Base-by-base conservation (phyloP, 2,329 filamentous ascomycete species). In the Fusarium euwallaceae region DNA sequence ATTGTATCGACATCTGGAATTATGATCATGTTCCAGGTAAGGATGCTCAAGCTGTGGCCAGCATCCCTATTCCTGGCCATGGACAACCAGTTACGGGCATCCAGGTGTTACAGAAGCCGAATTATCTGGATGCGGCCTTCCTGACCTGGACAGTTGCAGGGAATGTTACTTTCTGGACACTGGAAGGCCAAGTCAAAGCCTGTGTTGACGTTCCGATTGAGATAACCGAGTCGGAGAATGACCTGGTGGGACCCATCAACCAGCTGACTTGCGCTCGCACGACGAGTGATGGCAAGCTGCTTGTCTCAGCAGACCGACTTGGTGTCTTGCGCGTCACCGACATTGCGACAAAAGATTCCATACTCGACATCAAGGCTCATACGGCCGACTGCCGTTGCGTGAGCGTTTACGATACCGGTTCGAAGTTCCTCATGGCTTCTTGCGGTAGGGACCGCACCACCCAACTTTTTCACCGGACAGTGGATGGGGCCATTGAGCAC, bases 361-460 rank as follows among this genome's bases (percentile, higher is more conserved):
- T 91, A 2, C 89, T 93, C 67, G 92, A 94, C 73, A 92, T 92
- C 48, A 97, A 97, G 81, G 97, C 95, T 32, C 97, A 99, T 81
- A 90, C 93, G 6, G 92, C 92, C 9, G 95, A 98, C 78, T 93
- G 97, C 72, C 94, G 94, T 43, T 93, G 93, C 77, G 92, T 98
- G 75, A 90, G 92, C 22, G 87, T 97, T 6, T 91, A 91, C 77
- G 90, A 94, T 76, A 87, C 88, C 53, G 86, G 88, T 1, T 86
- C 88, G 1, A 87, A 85, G 56, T 88, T 91, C 39, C 86, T 98
- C 55, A 87, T 98, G 76, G 96, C 94, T 20, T 95, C 92, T 12
- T 95, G 93, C 80, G 94, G 95, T 39, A 90, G 97, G 74, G 97
- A 99, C 83, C 92, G 97, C 61, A 98, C 93, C n/a, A 90, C 96